These are phyloP conservation scores for Penicillium sp. DNA, from an alignment of 2,329 filamentous ascomycete species.

Conservation along the genomic window DNA sequence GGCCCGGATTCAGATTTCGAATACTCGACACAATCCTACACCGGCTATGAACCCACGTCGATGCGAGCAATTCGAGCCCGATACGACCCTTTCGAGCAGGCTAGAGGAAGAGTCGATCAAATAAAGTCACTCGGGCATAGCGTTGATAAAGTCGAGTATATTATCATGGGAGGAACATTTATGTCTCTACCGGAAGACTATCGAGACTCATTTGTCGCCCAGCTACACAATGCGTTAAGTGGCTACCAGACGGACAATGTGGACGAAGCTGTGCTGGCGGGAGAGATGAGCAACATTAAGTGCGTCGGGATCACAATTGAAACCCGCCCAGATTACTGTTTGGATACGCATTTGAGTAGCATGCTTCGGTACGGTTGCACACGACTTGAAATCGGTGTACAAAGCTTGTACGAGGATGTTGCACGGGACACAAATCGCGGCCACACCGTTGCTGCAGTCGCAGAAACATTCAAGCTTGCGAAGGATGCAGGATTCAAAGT, in stretches of 20 bases:
- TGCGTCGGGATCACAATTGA: conserved; percentile 99
- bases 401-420: conserved; percentile 96
- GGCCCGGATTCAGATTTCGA: conserved; percentile 98
- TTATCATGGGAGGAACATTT: conserved; percentile 99
- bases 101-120: conserved; percentile 92
- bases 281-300: conserved; percentile 96
- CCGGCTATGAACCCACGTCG: conserved; percentile 95
- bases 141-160: conserved; percentile 99
- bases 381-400: conserved; percentile 89
- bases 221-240: conserved; percentile 94
- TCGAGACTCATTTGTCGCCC: conserved; percentile 89
- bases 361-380: conserved; percentile 99
- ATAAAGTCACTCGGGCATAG: conserved; percentile 94
- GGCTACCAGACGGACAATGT: conserved; percentile 94
- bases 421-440: conserved; percentile 97
- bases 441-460: conserved; percentile 92
- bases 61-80: conserved; percentile 97
- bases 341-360: conserved; percentile 90
- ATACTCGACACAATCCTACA: conserved; percentile 98
- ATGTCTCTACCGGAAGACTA: conserved; percentile 94
- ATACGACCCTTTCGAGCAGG: conserved; percentile 98
- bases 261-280: conserved; percentile 91
- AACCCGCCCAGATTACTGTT: conserved; percentile 93
- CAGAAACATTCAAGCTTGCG: conserved; percentile 94
- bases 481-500: conserved; percentile 99